Conservation (phyloP, 2,329 filamentous ascomycete species). For the Phaeomoniella chlamydospora region DNA sequence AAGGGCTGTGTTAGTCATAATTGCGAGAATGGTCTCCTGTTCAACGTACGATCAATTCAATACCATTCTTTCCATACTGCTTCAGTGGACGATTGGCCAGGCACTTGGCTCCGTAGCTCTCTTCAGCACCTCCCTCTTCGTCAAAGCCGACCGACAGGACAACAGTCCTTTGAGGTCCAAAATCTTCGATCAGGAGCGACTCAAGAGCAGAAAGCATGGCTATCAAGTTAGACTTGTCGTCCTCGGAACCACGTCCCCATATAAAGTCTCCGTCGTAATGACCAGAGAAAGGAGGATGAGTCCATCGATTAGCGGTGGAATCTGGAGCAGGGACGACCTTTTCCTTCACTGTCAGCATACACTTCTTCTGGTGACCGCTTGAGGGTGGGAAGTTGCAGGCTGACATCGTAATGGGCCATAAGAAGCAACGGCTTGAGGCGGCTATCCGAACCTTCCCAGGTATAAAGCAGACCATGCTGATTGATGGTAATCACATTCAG, state of each 20-base stretch:
- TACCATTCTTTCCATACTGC: slow-evolving; percentile 36
- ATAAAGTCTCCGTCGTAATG: slow-evolving; percentile 42
- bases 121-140: slow-evolving; percentile 20
- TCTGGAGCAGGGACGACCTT: slow-evolving; percentile 40
- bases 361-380: no score
- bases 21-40: no score
- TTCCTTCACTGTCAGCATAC: no score
- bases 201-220: slow-evolving; percentile 42
- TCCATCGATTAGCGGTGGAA: slow-evolving; percentile 34
- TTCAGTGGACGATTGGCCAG: slow-evolving; percentile 32
- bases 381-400: no score
- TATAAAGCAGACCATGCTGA: slow-evolving; percentile 43
- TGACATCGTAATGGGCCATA: slow-evolving; percentile 47
- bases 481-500: slow-evolving; percentile 41
- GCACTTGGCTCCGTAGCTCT: slow-evolving; percentile 30
- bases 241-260: slow-evolving; percentile 46
- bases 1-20: no score
- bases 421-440: slow-evolving; percentile 41
- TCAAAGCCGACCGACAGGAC: slow-evolving; percentile 50
- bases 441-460: slow-evolving; percentile 37
- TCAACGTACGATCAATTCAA: slow-evolving; percentile 38
- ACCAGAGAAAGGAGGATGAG: slow-evolving; percentile 45
- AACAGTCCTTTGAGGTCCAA: slow-evolving; percentile 39
- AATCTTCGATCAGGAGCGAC: slow-evolving; percentile 36
- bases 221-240: slow-evolving; percentile 49